Evolutionary conservation across 306 rosid genomes (phyloP).

Genomic region (Abrus pulchellus): DNA sequence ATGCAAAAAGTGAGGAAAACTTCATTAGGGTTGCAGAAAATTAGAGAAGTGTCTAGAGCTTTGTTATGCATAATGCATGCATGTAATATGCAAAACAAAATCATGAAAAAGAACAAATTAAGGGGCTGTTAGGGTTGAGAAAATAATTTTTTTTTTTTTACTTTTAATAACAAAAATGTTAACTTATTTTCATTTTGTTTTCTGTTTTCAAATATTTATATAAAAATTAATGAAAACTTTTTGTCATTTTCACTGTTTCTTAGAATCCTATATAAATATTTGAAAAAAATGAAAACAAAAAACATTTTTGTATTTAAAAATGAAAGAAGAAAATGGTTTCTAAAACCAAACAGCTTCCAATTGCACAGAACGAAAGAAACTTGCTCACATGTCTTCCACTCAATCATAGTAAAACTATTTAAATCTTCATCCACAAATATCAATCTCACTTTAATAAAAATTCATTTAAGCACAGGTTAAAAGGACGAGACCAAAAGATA

Average conservation of each 20-base stretch:
- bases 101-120: conserved; percentile 5
- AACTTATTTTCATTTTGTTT: too few relatives aligned
- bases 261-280: too few relatives aligned
- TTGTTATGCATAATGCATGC: conserved; percentile 23
- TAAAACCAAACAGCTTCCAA: too few relatives aligned
- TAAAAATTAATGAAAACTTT: too few relatives aligned
- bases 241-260: too few relatives aligned
- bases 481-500: conserved; percentile 11
- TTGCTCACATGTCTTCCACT: conserved; percentile 24
- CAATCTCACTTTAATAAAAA: conserved; percentile 22
- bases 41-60: conserved; percentile 20
- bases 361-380: conserved; percentile 9
- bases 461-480: conserved; percentile 28
- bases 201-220: too few relatives aligned
- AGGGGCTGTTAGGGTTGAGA: background rate
- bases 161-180: too few relatives aligned
- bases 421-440: conserved; percentile 28
- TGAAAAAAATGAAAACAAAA: too few relatives aligned
- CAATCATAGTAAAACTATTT: conserved; percentile 10
- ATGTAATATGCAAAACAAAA: conserved; percentile 38
- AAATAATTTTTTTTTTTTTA: too few relatives aligned
- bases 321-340: too few relatives aligned
- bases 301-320: too few relatives aligned
- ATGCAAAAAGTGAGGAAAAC: conserved; percentile 10
- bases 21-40: conserved; percentile 4